Evolutionary conservation across 768 basidiomycete species (phyloP), one percentile per base, ranked within the genome.

Genomic region (Lactarius pseudohatsudake): DNA sequence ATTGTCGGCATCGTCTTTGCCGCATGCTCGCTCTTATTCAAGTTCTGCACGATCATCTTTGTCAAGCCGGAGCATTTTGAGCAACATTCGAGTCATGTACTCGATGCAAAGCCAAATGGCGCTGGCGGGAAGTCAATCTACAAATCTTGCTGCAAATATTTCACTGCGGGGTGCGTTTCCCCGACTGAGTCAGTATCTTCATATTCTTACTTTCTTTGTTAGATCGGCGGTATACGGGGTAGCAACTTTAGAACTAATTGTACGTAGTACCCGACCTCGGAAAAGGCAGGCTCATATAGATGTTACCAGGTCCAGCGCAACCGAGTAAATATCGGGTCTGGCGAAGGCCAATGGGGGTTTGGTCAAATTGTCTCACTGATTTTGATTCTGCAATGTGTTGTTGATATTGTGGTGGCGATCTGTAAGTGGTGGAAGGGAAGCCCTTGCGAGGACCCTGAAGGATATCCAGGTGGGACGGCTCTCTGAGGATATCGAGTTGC

Each of bases 261-360:
- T 66, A n/a, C 38, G 61, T 62, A 11, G 38, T 13, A 18, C 10
- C 22, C 15, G 2, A 34, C n/a, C 10, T 20, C 30, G 16, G 50
- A 5, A 22, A 58, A 54, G 9, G 32, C 20, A 16, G 54, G 34
- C 66, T 67, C 11, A 62, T 15, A 18, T 0, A 5, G 6, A 55
- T 26, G 30, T 22, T 40, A 53, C 30, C 32, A 67, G 66, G 61
- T 67, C 40, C 50, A 45, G 32, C 50, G 32, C 32, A 67, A 67
- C 28, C 47, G 32, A 8, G 20, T 2, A n/a, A 36, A 59, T 32
- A 62, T 63, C 30, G 26, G 58, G 26, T 16, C 57, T 36, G 66
- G 66, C 8, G 61, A 67, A 59, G 22, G 30, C 9, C 18, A 1
- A 11, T 67, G 61, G 61, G 61, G 61, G 16, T 67, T 67, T 47